Evolutionary conservation across 805 yeast species (phyloP).

Genomic region (Candida gorgasii): DNA sequence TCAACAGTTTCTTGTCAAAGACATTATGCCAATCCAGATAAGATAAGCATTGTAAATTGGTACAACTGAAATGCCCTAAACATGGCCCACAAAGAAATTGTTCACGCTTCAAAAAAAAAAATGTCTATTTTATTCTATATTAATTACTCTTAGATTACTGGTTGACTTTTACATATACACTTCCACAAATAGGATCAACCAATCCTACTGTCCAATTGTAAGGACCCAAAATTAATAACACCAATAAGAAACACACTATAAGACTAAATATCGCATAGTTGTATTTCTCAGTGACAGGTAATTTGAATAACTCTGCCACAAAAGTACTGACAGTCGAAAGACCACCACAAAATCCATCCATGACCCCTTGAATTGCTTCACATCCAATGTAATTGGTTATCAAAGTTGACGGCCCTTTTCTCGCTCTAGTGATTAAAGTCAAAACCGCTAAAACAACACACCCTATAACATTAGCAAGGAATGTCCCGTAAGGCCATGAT

Average conservation of each 20-base stretch:
- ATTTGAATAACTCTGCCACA: conserved; percentile 57
- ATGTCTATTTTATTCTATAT: not conserved
- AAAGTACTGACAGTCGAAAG: conserved; percentile 79
- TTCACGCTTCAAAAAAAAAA: too few species aligned
- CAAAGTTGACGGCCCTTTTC: conserved; percentile 23
- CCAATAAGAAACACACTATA: conserved; percentile 44
- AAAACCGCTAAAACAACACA: conserved; percentile 45
- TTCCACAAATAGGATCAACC: conserved; percentile 22
- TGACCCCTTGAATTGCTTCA: conserved; percentile 54
- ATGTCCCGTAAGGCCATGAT: conserved; percentile 58
- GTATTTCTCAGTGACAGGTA: conserved; percentile 37
- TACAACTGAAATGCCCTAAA: too few species aligned
- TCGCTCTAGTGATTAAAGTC: conserved; percentile 48
- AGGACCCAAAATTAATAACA: conserved; percentile 66
- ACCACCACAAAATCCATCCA: conserved; percentile 70
- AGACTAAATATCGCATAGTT: conserved; percentile 54
- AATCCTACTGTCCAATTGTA: conserved; percentile 68
- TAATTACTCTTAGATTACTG: not conserved
- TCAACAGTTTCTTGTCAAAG: too few species aligned
- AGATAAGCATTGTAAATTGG: too few species aligned
- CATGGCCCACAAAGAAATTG: not conserved
- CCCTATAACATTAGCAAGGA: conserved; percentile 50
- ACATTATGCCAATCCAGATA: too few species aligned
- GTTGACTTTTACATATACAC: not conserved
- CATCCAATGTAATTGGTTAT: conserved; percentile 40